Base-by-base conservation (phyloP, 345 rosid genomes). In the Iberis pinnata region DNA sequence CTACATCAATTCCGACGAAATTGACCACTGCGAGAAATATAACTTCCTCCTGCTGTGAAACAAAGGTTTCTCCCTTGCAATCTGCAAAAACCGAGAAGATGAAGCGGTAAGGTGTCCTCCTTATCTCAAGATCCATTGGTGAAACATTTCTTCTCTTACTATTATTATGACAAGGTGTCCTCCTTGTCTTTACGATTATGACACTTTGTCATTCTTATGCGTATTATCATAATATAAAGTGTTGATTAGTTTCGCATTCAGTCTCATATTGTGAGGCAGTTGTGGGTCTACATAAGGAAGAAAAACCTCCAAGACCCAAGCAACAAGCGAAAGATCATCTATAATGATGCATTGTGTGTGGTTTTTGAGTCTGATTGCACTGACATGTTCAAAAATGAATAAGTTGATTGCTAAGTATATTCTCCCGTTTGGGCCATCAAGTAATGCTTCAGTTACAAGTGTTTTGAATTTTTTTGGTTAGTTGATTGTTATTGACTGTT, bases 381-480 rank as follows among this genome's bases (percentile, higher is more conserved):
- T 24, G 98, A 90, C 76, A 90, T 90, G 98, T 90, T 90, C 76
- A 87, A 84, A n/a, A 73, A 90, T 90, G 98, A 90, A 87, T 60
- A 90, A 87, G 80, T 70, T 90, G 61, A 83, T 90, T 43, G 75
- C 98, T 24, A 90, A 90, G 73, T 96, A 90, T 74, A 90, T 90
- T 45, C 78, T 76, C 37, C 73, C 95, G 8, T 85, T 90, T 56
- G 88, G 86, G 45, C 94, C 97, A 39, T 48, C 80, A 35, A 89
- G 97, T 89, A 82, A 39, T 32, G 41, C 9, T 33, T 58, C 55
- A 20, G 25, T 43, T 53, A 32, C 25, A 43, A 49, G 11, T 6
- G 2, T 3, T 12, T 47, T 45, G 5, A 12, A 39, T 6, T 18
- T 39, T 45, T 22, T n/a, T n/a, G n/a, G 43, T 49, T 62, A 16